Percentiles rank a stretch among this genome's conserved stretches.
phyloP scores from a whole-genome alignment of 2,329 filamentous ascomycete species.

The Cladophialophora psammophila region DNA sequence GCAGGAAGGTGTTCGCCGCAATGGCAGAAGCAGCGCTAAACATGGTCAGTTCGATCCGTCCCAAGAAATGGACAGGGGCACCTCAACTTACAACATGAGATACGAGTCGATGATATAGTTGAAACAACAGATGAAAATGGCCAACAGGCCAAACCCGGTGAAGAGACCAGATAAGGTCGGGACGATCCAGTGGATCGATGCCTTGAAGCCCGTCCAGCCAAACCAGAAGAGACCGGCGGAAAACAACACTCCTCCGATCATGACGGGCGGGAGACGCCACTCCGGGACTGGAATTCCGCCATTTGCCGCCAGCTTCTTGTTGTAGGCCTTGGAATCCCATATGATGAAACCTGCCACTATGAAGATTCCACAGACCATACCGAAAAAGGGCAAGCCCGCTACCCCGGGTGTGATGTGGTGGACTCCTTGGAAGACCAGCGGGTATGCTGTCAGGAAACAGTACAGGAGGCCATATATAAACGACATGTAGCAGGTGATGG shows the following conservation, averaged over 20 bases:
- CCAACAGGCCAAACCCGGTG: slow-evolving; percentile 65
- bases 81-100: slow-evolving; percentile 57
- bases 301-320: slow-evolving; percentile 72
- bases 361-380: slow-evolving; percentile 78
- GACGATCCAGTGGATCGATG: slow-evolving; percentile 51
- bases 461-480: slow-evolving; percentile 44
- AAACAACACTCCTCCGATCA: slow-evolving; percentile 60
- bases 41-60: slow-evolving; percentile 13
- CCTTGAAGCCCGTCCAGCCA: slow-evolving; percentile 70
- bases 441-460: slow-evolving; percentile 47
- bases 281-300: slow-evolving; percentile 64
- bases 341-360: slow-evolving; percentile 71
- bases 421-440: slow-evolving; percentile 54
- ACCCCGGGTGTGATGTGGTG: slow-evolving; percentile 75
- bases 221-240: slow-evolving; percentile 77
- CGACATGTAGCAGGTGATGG: slow-evolving; percentile 50
- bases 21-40: slow-evolving; percentile 58
- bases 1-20: slow-evolving; percentile 59
- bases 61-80: not conserved
- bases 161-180: slow-evolving; percentile 58
- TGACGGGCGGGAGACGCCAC: slow-evolving; percentile 64
- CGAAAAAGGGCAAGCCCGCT: slow-evolving; percentile 81
- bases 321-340: slow-evolving; percentile 70
- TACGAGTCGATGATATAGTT: slow-evolving; percentile 69
- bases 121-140: slow-evolving; percentile 64